Evolutionary conservation across 305 asterid species (phyloP).

Genomic region (Lippia alba): DNA sequence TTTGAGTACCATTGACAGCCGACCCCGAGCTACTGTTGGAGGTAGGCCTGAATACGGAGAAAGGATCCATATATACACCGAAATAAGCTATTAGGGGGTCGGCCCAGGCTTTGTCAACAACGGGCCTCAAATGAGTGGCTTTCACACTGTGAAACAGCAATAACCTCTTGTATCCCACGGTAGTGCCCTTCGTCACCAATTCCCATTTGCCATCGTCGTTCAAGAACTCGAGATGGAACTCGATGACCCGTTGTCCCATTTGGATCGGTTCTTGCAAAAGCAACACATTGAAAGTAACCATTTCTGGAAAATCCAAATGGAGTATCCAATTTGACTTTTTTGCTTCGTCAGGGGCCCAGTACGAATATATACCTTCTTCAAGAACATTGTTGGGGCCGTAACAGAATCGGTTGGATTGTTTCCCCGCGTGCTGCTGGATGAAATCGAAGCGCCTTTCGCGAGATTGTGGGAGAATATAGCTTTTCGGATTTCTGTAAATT

Average conservation of each 20-base stretch:
- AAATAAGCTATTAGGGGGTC: slow-evolving; percentile 70
- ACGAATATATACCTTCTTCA: slow-evolving; percentile 61
- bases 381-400: slow-evolving; percentile 60
- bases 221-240: slow-evolving; percentile 68
- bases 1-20: slow-evolving; percentile 40
- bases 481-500: slow-evolving; percentile 63
- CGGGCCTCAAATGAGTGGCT: slow-evolving; percentile 54
- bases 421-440: slow-evolving; percentile 80
- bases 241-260: slow-evolving; percentile 81
- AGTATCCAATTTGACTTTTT: slow-evolving; percentile 49
- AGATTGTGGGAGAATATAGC: slow-evolving; percentile 68
- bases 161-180: slow-evolving; percentile 85
- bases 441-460: slow-evolving; percentile 56
- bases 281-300: slow-evolving; percentile 64
- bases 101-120: slow-evolving; percentile 57
- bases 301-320: slow-evolving; percentile 52
- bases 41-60: slow-evolving; percentile 39
- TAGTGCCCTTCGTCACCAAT: slow-evolving; percentile 61
- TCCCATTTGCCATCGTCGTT: slow-evolving; percentile 60
- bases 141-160: slow-evolving; percentile 56
- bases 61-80: slow-evolving; percentile 69
- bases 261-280: slow-evolving; percentile 93
- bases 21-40: not conserved
- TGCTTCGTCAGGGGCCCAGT: slow-evolving; percentile 76
- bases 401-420: slow-evolving; percentile 33